Evolutionary conservation across 257 asterid genomes (phyloP), one percentile per base, ranked within the genome.

Genomic region (Dorcoceras hygrometricum): DNA sequence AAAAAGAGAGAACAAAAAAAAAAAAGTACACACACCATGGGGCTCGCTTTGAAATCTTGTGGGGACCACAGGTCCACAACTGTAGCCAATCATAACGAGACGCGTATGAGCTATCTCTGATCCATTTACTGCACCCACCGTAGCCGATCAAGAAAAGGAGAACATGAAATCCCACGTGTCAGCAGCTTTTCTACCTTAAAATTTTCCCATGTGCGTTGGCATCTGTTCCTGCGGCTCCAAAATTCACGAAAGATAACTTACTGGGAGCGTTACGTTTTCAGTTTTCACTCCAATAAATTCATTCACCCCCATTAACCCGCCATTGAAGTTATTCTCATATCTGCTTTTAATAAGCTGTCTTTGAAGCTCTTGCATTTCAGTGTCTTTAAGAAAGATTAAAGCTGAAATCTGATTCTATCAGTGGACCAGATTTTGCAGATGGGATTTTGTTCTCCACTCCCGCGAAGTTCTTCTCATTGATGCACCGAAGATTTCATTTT

Each of bases 391-490:
- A 43, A n/a, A 46, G 65, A 62, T 74, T 63, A 62, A 18, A 63
- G 72, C 58, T 68, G 50, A 59, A 32, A 32, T 27, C 54, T 36
- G 59, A 9, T 31, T 69, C 62, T 23, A 53, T 20, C 36, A 58
- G 72, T 6, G n/a, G 12, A 39, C 57, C 29, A 36, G 54, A 36
- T 39, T 67, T 11, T 53, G 14, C 51, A 29, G 7, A 46, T 46
- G 54, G 7, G 54, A 46, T 46, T 46, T 46, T 46, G 50, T 39
- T 39, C n/a, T 39, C 50, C 19, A 12, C 50, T 39, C 14, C n/a
- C 50, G 50, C 19, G 58, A 24, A 6, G 25, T 71, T 57, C 8
- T 71, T 57, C 8, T 18, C 54, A 32, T 16, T 39, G 19, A 8
- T 9, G 10, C 6, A 20, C 54, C 51, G 27, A 70, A 70, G n/a